A percentile compares a stretch with the other conserved stretches of the same genome.
These are phyloP conservation scores for Stenocarpella maydis DNA, from an alignment of 2,329 filamentous ascomycete species.

Conservation along the genomic window DNA sequence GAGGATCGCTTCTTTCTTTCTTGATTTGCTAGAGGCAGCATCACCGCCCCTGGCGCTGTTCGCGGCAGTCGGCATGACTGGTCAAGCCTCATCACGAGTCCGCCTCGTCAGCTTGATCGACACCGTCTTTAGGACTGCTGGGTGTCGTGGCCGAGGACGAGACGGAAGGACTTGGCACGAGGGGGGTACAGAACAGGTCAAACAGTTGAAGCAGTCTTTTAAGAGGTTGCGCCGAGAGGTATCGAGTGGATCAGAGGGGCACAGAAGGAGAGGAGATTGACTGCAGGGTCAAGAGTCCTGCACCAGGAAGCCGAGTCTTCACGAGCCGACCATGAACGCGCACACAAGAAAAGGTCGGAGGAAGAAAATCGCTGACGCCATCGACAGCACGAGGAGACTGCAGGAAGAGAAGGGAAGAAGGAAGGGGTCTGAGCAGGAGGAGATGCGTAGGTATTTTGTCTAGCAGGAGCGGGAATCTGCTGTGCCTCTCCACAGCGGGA, in stretches of 20 bases:
- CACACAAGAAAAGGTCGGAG: background rate
- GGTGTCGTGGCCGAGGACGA: background rate
- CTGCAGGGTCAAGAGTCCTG: background rate
- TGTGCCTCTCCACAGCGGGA: constrained; percentile 9
- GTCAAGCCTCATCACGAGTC: background rate
- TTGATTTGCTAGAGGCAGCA: constrained; percentile 2
- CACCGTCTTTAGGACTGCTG: background rate
- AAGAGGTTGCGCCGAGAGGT: background rate
- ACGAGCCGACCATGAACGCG: background rate
- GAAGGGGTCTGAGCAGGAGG: no score
- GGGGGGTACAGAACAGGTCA: background rate
- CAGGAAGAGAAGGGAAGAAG: background rate
- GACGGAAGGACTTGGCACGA: no score
- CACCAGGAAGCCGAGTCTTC: no score
- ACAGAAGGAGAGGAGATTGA: background rate
- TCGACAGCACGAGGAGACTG: background rate
- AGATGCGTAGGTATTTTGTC: constrained; percentile 11
- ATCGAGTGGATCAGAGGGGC: background rate
- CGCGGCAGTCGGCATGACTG: constrained; percentile 18
- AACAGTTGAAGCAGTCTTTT: no score
- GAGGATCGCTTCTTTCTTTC: constrained; percentile 19
- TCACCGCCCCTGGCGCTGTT: constrained; percentile 14
- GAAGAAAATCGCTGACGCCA: background rate
- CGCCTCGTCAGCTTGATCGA: no score
- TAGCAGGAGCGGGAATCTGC: constrained; percentile 16